Percentiles rank a stretch among this genome's conserved stretches.
phyloP scores from a whole-genome alignment of 1,284 basidiomycete species.

The Austroboletus novae-zelandiae region DNA sequence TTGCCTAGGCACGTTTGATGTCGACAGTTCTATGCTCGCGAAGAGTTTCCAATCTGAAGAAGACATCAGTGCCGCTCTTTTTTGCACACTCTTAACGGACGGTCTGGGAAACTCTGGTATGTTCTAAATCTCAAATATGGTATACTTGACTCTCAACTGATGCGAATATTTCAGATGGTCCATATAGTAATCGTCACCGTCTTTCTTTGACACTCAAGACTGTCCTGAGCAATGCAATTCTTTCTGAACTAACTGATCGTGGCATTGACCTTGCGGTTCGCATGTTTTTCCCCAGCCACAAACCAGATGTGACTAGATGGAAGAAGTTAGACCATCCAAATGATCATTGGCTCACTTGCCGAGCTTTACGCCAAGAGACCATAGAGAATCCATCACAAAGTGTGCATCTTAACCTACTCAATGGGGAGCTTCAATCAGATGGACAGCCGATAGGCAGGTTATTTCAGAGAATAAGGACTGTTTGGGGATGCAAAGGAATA shows the following conservation, averaged over 20 bases:
- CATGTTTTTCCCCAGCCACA: slow-evolving; percentile 28
- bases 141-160: background rate
- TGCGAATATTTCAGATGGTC: slow-evolving; percentile 16
- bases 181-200: background rate
- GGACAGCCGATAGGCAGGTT: slow-evolving; percentile 41
- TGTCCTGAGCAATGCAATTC: slow-evolving; percentile 2
- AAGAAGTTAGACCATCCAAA: background rate
- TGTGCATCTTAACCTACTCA: background rate
- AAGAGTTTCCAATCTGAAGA: slow-evolving; percentile 2
- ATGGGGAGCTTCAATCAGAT: background rate
- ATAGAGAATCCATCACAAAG: background rate
- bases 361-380: background rate
- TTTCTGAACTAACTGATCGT: background rate
- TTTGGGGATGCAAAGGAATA: slow-evolving; percentile 35
- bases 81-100: slow-evolving; percentile 31
- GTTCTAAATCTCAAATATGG: background rate
- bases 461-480: slow-evolving; percentile 31
- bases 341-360: background rate
- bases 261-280: slow-evolving; percentile 35
- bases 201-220: background rate
- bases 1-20: slow-evolving; percentile 27
- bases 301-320: background rate
- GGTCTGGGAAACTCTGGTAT: background rate
- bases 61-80: slow-evolving; percentile 22
- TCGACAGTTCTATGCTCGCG: background rate